These are phyloP conservation scores for Heracleum sosnowskyi DNA, from an alignment of 129 eudicot genomes.

Conservation along the genomic window DNA sequence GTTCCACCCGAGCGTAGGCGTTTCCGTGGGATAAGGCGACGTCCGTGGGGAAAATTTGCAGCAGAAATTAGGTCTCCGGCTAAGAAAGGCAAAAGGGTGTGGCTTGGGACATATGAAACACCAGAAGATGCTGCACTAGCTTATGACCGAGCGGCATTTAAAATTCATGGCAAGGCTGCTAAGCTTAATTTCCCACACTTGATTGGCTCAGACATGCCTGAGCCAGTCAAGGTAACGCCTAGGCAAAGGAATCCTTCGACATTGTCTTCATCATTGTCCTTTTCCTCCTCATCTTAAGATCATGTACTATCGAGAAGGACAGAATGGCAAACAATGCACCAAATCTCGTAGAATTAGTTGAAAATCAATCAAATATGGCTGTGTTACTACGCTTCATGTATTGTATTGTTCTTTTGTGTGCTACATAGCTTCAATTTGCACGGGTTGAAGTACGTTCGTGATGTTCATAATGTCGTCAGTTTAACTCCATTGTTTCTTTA, in stretches of 20 bases:
- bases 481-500: not conserved
- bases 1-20: slow-evolving; percentile 27
- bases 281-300: not conserved
- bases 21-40: slow-evolving; percentile 9
- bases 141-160: slow-evolving; percentile 8
- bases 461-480: not conserved
- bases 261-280: slow-evolving; percentile 7
- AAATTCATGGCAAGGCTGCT: slow-evolving; percentile 10
- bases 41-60: slow-evolving; percentile 8
- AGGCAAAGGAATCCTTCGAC: slow-evolving; percentile 13
- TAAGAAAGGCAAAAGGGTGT: slow-evolving; percentile 6
- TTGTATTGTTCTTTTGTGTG: not conserved
- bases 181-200: slow-evolving; percentile 14
- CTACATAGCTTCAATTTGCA: not conserved
- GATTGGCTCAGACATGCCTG: slow-evolving; percentile 9
- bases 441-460: not conserved
- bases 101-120: slow-evolving; percentile 6
- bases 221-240: slow-evolving; percentile 6
- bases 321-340: not conserved
- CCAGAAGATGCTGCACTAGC: slow-evolving; percentile 11
- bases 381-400: not conserved
- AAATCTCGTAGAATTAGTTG: no score
- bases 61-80: slow-evolving; percentile 12
- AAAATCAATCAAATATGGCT: no score
- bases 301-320: not conserved